These are phyloP conservation scores for Arabis hirsuta DNA, from an alignment of 345 rosid genomes.

Conservation along the genomic window DNA sequence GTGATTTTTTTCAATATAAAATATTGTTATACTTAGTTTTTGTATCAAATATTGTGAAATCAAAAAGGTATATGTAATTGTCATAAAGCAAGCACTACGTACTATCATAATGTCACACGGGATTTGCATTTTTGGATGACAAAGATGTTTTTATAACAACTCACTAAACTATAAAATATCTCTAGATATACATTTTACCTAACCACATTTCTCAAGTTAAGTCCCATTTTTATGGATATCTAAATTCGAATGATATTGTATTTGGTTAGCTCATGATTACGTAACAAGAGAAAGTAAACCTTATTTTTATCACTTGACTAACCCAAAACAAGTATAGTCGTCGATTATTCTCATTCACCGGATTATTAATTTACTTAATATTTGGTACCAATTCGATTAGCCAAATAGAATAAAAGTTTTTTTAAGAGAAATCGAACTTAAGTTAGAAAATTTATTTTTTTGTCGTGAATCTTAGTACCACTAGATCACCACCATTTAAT, in stretches of 20 bases:
- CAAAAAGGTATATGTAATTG: constrained; percentile 30
- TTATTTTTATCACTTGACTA: no score
- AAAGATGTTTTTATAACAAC: constrained; percentile 3
- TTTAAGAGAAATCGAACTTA: no score
- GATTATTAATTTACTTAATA: no score
- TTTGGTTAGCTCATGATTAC: no score
- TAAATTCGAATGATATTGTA: neutral
- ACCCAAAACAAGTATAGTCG: no score
- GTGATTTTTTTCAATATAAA: neutral
- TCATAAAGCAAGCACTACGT: constrained; percentile 28
- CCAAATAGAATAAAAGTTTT: no score
- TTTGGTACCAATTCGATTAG: no score
- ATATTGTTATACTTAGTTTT: neutral
- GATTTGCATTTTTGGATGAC: constrained; percentile 22
- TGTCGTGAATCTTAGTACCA: no score
- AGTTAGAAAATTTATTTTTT: no score
- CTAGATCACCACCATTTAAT: no score
- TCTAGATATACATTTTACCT: neutral
- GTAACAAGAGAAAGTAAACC: no score
- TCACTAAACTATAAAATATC: neutral
- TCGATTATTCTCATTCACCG: no score
- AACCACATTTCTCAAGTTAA: neutral
- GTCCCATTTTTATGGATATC: neutral
- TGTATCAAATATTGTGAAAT: neutral
- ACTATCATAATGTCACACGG: constrained; percentile 22